phyloP scores from a whole-genome alignment of 495 filamentous ascomycete species.

The Usnea hakonensis region DNA sequence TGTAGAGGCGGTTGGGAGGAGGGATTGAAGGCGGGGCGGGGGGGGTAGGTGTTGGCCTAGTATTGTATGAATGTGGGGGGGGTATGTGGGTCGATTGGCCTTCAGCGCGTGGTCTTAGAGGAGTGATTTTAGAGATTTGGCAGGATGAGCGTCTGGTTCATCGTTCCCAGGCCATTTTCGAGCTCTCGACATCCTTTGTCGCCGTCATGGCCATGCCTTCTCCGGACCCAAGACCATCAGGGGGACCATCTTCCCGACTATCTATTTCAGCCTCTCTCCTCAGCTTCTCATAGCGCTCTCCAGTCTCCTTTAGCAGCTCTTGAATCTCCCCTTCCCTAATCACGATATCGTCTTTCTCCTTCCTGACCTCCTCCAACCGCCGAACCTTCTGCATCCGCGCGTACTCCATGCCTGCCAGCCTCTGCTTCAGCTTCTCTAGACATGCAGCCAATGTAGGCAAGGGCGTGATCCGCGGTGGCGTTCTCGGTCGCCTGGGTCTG shows the following conservation, averaged over 20 bases:
- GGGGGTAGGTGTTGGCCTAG: no score
- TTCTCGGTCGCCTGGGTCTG: conserved; percentile 35
- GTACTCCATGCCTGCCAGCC: conserved; percentile 49
- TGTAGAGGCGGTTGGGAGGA: no score
- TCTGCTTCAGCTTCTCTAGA: conserved; percentile 43
- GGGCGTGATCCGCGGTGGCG: conserved; percentile 52
- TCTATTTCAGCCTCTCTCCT: conserved; percentile 44
- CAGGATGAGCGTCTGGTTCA: background rate
- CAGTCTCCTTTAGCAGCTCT: conserved; percentile 69
- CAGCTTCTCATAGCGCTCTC: conserved; percentile 64
- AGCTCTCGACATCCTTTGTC: background rate
- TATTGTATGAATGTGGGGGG: no score
- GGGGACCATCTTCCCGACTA: background rate
- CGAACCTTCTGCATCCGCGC: conserved; percentile 45
- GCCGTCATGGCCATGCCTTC: background rate
- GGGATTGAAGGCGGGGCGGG: no score
- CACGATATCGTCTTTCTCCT: conserved; percentile 63
- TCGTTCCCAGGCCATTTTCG: conserved; percentile 1
- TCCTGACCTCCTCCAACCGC: conserved; percentile 52
- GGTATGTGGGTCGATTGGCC: no score
- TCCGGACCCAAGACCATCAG: background rate
- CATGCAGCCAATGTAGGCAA: conserved; percentile 46
- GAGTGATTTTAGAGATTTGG: no score
- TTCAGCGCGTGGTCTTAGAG: no score
- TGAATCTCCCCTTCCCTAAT: conserved; percentile 75